Conservation (phyloP, 2,329 filamentous ascomycete species). For the Parastagonospora nodorum region DNA sequence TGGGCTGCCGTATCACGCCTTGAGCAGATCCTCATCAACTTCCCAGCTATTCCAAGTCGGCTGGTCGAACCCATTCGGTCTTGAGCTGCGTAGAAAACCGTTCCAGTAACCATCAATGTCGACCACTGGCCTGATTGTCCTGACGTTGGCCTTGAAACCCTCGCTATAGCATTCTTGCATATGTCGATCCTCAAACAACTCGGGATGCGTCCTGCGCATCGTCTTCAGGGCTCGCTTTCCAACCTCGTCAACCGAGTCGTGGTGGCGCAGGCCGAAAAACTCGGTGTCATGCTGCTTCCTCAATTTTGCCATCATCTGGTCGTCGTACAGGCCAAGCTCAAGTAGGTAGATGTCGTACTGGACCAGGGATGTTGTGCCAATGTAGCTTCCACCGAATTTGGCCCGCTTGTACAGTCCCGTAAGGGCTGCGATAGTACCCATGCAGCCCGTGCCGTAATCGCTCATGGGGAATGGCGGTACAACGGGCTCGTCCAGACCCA, state of each 20-base stretch:
- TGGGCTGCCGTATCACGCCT: slow-evolving; percentile 13
- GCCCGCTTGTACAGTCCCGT: slow-evolving; percentile 67
- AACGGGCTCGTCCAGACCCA: slow-evolving; percentile 66
- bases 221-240: slow-evolving; percentile 63
- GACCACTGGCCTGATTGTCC: slow-evolving; percentile 54
- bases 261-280: slow-evolving; percentile 63
- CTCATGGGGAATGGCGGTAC: slow-evolving; percentile 66
- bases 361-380: slow-evolving; percentile 66
- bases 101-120: slow-evolving; percentile 56
- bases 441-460: slow-evolving; percentile 72
- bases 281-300: slow-evolving; percentile 55
- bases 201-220: slow-evolving; percentile 59
- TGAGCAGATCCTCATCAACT: slow-evolving; percentile 47
- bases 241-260: slow-evolving; percentile 69
- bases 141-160: slow-evolving; percentile 52
- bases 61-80: slow-evolving; percentile 59
- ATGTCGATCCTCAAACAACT: slow-evolving; percentile 57
- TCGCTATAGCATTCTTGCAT: slow-evolving; percentile 58
- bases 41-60: slow-evolving; percentile 56
- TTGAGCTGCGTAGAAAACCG: slow-evolving; percentile 53
- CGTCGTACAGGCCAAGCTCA: slow-evolving; percentile 62
- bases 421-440: slow-evolving; percentile 71
- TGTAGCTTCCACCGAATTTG: slow-evolving; percentile 67
- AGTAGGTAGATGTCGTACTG: slow-evolving; percentile 73
- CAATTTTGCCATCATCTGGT: slow-evolving; percentile 58